phyloP scores from a whole-genome alignment of 345 rosid species.

The Citrus australasica region DNA sequence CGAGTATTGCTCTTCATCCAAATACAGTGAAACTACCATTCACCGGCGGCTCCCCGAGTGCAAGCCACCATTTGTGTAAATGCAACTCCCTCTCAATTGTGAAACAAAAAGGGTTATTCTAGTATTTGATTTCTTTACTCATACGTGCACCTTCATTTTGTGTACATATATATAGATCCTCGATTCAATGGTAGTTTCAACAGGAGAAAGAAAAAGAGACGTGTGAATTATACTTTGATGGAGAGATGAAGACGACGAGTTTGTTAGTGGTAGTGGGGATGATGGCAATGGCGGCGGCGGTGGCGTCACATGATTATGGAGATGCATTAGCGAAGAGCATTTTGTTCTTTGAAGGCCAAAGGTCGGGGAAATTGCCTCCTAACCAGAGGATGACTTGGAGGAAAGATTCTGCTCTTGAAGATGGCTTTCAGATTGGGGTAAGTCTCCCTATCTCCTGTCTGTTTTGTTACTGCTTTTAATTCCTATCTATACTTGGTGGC shows the following conservation, averaged over 20 bases:
- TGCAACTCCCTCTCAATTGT: not conserved
- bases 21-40: conserved; percentile 6
- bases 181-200: no score
- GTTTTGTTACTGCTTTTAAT: not conserved
- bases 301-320: conserved; percentile 41
- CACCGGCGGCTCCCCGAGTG: not conserved
- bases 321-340: conserved; percentile 59
- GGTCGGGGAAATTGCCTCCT: conserved; percentile 55
- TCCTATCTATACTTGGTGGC: not conserved
- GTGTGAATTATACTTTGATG: not conserved
- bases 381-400: conserved; percentile 58
- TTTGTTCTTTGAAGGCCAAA: conserved; percentile 71
- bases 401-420: conserved; percentile 54
- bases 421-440: conserved; percentile 44
- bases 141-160: not conserved
- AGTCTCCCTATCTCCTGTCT: not conserved
- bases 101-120: not conserved
- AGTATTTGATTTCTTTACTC: not conserved
- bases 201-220: not conserved
- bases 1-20: conserved; percentile 2
- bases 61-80: not conserved
- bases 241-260: not conserved
- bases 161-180: not conserved
- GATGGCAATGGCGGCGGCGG: not conserved
- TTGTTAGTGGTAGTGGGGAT: no score